Base-by-base conservation (phyloP, 148 eudicot genomes). In the Pouteria glomerata region DNA sequence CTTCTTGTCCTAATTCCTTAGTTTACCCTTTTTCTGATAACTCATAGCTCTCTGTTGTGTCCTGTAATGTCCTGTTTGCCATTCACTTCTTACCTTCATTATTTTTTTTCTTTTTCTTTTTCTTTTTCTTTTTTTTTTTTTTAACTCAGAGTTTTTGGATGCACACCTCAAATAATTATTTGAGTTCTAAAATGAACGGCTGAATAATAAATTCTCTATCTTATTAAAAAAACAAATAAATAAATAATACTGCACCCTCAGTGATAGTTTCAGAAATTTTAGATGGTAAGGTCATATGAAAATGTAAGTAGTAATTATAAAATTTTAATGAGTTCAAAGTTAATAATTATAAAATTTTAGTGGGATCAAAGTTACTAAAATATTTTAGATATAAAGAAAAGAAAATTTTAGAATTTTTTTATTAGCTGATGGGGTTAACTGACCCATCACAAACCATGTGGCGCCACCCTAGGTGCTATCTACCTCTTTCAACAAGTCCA, bases 1-100 rank as follows among this genome's bases (percentile, higher is more conserved):
- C 56, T 73, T 57, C 66, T 77, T 71, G 63, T 61, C 34, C 19
- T 39, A 35, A 63, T 45, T 41, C 47, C 2, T 16, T 13, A 14
- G 51, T 14, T 47, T 7, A 8, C 14, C 51, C 10, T 14, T 7
- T 8, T 8, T 8, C 51, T 14, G 51, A 47, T 8, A 14, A 47
- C 10, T 8, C 14, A 14, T 8, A 8, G 10, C 51, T 8, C 14
- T 47, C 51, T 47, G 8, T 14, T 7, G 14, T 7, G 8, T 8
- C 8, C 10, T 8, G 10, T 47, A 47, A 8, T 7, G 8, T 8
- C 14, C 51, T 8, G 10, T 14, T 7, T 47, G 51, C 8, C 14
- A 14, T 7, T 8, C 10, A 47, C 51, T 14, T 47, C 10, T 7
- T 7, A 14, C 51, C 8, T 8, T 14, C 8, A 47, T 14, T 47